phyloP scores from a whole-genome alignment of 768 basidiomycete genomes.

The Cyclocybe cylindracea region DNA sequence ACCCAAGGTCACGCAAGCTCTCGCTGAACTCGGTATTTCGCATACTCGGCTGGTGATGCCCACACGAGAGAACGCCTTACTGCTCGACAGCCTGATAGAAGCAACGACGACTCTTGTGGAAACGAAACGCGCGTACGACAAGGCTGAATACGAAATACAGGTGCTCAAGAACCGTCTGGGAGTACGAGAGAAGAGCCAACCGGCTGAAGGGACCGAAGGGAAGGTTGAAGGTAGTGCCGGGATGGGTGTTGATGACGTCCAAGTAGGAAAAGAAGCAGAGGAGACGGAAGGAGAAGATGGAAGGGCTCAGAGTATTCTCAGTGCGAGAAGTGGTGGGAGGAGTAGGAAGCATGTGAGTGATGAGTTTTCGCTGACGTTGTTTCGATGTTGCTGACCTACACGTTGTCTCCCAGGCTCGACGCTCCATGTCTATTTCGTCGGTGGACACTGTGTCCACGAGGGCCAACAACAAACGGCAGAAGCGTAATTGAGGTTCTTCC shows the following conservation, averaged over 20 bases:
- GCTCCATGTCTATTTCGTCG: constrained; percentile 76
- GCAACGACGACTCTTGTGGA: constrained; percentile 79
- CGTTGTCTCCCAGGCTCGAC: constrained; percentile 40
- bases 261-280: constrained; percentile 30
- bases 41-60: constrained; percentile 90
- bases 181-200: constrained; percentile 45
- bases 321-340: constrained; percentile 49
- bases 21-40: constrained; percentile 76
- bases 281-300: constrained; percentile 45
- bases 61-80: constrained; percentile 76
- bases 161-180: constrained; percentile 65
- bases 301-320: constrained; percentile 67
- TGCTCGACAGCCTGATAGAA: constrained; percentile 73
- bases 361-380: neutral
- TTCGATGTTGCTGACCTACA: neutral
- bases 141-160: constrained; percentile 82
- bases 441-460: constrained; percentile 64
- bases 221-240: constrained; percentile 35
- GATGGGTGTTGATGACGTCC: constrained; percentile 27
- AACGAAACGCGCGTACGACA: constrained; percentile 84
- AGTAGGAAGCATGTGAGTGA: constrained; percentile 60
- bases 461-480: constrained; percentile 58
- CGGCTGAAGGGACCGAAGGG: constrained; percentile 35
- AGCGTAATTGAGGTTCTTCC: constrained; percentile 39
- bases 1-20: constrained; percentile 74